Evolutionary conservation across 441 rosid genomes (phyloP).

Genomic region (Syzygium malaccense): DNA sequence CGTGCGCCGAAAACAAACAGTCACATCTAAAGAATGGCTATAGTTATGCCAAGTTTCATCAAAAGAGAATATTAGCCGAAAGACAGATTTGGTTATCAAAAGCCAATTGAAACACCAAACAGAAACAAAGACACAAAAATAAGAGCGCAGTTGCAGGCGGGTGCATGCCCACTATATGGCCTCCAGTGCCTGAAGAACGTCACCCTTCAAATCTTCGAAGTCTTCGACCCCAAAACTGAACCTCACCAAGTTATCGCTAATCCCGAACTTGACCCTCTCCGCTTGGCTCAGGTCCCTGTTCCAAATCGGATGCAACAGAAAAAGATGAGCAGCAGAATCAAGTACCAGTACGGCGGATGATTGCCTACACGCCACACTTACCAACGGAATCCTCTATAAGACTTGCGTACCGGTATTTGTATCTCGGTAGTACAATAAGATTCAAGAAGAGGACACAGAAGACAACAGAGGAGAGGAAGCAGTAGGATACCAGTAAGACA

Average conservation of each 20-base stretch:
- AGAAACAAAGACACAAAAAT: neutral
- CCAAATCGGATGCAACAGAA: neutral
- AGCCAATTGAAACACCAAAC: slow-evolving; percentile 8
- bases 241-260: slow-evolving; percentile 81
- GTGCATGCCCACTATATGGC: slow-evolving; percentile 23
- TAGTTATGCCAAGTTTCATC: neutral
- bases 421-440: neutral
- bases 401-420: neutral
- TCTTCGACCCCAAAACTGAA: slow-evolving; percentile 94
- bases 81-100: neutral
- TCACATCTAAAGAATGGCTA: neutral
- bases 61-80: neutral
- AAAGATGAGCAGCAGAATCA: neutral
- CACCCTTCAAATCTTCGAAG: slow-evolving; percentile 77
- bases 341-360: neutral
- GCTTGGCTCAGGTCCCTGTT: slow-evolving; percentile 74
- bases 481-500: slow-evolving; percentile 79
- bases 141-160: neutral
- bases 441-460: neutral
- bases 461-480: neutral
- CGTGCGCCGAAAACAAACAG: no score
- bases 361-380: neutral
- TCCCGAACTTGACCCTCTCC: slow-evolving; percentile 75
- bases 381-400: neutral
- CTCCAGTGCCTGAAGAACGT: slow-evolving; percentile 82